Evolutionary conservation across 768 basidiomycete species (phyloP), one percentile per base, ranked within the genome.

Genomic region (Mycena chlorophos): DNA sequence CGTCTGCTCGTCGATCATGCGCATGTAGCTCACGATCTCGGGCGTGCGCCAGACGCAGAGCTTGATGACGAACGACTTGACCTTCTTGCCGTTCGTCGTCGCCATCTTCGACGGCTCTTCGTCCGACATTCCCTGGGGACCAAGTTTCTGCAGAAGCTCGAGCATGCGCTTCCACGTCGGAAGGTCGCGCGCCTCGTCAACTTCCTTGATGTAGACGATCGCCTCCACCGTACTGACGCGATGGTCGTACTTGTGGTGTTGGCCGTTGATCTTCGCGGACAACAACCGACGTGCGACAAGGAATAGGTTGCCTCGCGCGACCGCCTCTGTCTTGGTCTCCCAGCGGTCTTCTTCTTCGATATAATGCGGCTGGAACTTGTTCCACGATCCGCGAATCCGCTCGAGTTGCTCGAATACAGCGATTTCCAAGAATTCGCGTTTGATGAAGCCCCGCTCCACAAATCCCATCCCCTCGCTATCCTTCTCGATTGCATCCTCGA

Each of bases 81-180:
- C 20, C 28, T 52, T 54, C 3, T 8, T n/a, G 5, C 30, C 37
- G 13, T 40, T 39, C 12, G 25, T 26, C 6, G 4, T 2, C 13
- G 40, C 40, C 20, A 42, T 28, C 5, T n/a, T 20, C 3, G 3
- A 19, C 20, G 56, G 43, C 27, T 61, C 60, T 40, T 61, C 60
- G 19, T 56, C 56, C 20, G 60, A 61, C 60, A 61, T 61, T 10
- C 60, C 56, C 10, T 39, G 52, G 5, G 48, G 3, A 14, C 17
- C 19, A 13, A 61, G 50, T 16, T 51, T 25, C 6, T 61, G 8
- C 13, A 42, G 40, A 8, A 42, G 8, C 40, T 42, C 22, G 13
- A 23, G 26, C n/a, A 61, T 40, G n/a, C 56, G 47, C 20, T 49
- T 38, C 56, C 60, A 61, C 2, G 60, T 40, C 19, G 16, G 42